phyloP scores from a whole-genome alignment of 179 eudicot species.

The Silene vulgaris region DNA sequence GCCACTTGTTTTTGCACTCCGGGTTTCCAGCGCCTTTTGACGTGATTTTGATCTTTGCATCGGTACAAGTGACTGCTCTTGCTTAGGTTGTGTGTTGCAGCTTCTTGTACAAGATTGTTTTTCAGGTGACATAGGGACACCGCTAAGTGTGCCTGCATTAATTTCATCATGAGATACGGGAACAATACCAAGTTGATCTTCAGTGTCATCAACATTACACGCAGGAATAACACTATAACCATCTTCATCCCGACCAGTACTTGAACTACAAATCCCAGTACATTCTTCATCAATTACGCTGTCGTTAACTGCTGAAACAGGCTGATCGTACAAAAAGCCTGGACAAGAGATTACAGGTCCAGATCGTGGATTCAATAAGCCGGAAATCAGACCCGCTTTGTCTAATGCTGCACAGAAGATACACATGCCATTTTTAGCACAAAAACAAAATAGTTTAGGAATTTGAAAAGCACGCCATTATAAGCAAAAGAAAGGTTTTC shows the following conservation, averaged over 20 bases:
- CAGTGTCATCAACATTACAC: conserved; percentile 25
- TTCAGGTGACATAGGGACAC: conserved; percentile 49
- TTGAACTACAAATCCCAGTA: conserved; percentile 33
- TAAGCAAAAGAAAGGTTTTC: neutral
- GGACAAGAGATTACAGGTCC: conserved; percentile 36
- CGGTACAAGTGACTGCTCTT: conserved; percentile 48
- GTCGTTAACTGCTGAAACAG: conserved; percentile 26
- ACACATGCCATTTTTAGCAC: neutral
- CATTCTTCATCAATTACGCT: conserved; percentile 29
- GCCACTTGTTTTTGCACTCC: conserved; percentile 51
- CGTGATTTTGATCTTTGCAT: conserved; percentile 83
- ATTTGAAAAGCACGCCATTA: neutral
- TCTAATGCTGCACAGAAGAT: conserved; percentile 46
- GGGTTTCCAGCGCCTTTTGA: conserved; percentile 81
- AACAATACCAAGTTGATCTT: conserved; percentile 27
- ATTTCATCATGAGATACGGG: conserved; percentile 26
- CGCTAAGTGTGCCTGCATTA: conserved; percentile 25
- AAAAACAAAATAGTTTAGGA: neutral
- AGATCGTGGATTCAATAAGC: conserved; percentile 54
- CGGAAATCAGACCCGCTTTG: conserved; percentile 72
- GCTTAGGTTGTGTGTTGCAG: conserved; percentile 23
- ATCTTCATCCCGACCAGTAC: conserved; percentile 34
- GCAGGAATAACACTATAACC: conserved; percentile 22
- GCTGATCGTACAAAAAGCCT: conserved; percentile 32
- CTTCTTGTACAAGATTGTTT: conserved; percentile 34